Conservation (phyloP, 2,329 filamentous ascomycete species). For the Trichophyton simii region DNA sequence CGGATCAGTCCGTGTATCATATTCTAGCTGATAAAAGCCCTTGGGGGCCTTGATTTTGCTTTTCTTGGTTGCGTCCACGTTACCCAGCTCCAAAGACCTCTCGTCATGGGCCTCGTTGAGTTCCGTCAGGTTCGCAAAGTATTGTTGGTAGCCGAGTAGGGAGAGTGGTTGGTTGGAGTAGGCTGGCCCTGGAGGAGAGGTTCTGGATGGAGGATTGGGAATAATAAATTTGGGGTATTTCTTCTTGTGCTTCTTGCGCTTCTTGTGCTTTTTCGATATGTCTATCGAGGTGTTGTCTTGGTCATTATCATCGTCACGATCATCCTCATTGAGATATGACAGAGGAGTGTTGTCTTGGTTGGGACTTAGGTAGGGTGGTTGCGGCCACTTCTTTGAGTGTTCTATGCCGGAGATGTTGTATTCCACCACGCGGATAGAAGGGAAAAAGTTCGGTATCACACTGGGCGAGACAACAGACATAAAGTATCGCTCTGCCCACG, state of each 20-base stretch:
- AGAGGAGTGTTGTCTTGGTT: neutral
- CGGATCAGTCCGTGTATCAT: conserved; percentile 66
- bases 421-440: conserved; percentile 76
- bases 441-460: conserved; percentile 85
- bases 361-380: neutral
- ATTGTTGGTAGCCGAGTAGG: conserved; percentile 71
- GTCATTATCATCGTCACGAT: conserved; percentile 13
- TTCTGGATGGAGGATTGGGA: conserved; percentile 60
- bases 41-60: conserved; percentile 7
- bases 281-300: conserved; percentile 18
- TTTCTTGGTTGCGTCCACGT: conserved; percentile 31
- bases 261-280: conserved; percentile 28
- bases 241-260: conserved; percentile 33
- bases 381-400: conserved; percentile 29
- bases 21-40: conserved; percentile 63
- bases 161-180: conserved; percentile 78
- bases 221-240: conserved; percentile 50
- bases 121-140: conserved; percentile 83
- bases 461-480: conserved; percentile 71
- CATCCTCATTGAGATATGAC: conserved; percentile 4
- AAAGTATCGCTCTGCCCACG: conserved; percentile 74
- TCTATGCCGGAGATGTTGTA: conserved; percentile 82
- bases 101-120: conserved; percentile 57
- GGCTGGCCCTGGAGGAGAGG: conserved; percentile 67
- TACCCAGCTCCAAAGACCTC: conserved; percentile 31